Evolutionary conservation across 1,284 basidiomycete species (phyloP), one percentile per base, ranked within the genome.

Genomic region (Boletus mariae): DNA sequence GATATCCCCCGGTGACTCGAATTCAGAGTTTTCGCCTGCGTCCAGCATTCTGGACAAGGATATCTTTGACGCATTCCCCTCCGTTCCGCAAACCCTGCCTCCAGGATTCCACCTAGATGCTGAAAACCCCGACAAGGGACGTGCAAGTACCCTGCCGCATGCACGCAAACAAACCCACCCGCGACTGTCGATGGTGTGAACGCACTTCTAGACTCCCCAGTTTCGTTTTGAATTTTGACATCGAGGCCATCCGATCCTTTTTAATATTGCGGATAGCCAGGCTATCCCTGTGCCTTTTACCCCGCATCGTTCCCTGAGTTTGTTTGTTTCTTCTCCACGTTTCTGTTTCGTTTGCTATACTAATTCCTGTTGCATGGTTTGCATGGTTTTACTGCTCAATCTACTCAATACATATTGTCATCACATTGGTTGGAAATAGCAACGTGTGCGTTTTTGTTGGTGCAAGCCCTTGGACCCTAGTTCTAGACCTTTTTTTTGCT

Each of bases 61-160:
- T 9, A 64, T 81, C 35, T 82, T 80, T 53, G 80, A 83, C 49
- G 77, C 80, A 5, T 83, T 83, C 61, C 81, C 81, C 26, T 74
- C 77, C 13, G 81, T 83, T 6, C 81, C 80, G 1, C 65, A 72
- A 25, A 71, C 68, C 31, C 60, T 70, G 10, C 74, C 75, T 5
- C 60, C 66, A 20, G 67, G 64, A 11, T 63, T 51, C 53, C 55
- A 54, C 23, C 44, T 59, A 2, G 65, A 63, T 15, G 49, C 40
- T 13, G 60, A 57, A 7, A 47, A 53, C 40, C 32, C 43, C 4
- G 35, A 23, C 11, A 47, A 51, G 41, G 66, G 55, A 43, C 65
- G 53, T 25, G 45, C 62, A 11, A 58, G 60, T 45, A 67, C 68
- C n/a, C 57, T 69, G 3, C 54, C 66, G 12, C 63, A 65, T 3